Conservation (phyloP, 2,329 filamentous ascomycete species). For the Epicoccum sorghinum region DNA sequence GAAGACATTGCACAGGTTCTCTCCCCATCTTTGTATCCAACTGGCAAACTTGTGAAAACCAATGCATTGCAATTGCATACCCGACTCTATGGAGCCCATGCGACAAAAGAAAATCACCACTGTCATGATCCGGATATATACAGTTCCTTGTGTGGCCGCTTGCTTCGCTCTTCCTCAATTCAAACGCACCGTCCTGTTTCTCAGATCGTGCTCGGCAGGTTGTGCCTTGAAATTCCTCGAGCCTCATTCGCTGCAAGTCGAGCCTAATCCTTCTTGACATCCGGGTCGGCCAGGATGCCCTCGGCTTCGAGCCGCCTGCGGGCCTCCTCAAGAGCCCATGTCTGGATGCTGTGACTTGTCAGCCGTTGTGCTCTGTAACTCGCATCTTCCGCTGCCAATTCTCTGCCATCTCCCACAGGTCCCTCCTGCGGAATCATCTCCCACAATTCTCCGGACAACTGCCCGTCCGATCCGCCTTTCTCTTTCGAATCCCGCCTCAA, state of each 20-base stretch:
- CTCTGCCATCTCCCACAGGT: background rate
- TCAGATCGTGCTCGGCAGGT: background rate
- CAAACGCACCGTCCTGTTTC: background rate
- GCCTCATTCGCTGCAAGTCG: background rate
- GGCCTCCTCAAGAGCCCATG: slow-evolving; percentile 97
- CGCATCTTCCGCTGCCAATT: background rate
- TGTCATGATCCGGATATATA: slow-evolving; percentile 16
- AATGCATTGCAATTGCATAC: slow-evolving; percentile 10
- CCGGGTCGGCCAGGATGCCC: slow-evolving; percentile 85
- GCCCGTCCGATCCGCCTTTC: background rate
- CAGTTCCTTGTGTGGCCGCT: slow-evolving; percentile 2
- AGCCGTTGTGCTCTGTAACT: slow-evolving; percentile 9
- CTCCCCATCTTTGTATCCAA: too few relatives aligned
- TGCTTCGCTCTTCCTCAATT: background rate
- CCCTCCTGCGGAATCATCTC: background rate
- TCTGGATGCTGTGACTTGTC: slow-evolving; percentile 79
- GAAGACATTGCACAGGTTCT: too few relatives aligned
- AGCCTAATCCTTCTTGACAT: slow-evolving; percentile 55
- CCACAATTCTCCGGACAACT: background rate
- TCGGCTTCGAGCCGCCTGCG: slow-evolving; percentile 93
- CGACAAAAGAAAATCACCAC: slow-evolving; percentile 15
- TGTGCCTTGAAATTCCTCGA: background rate
- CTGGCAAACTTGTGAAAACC: background rate
- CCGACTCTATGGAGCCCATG: slow-evolving; percentile 11
- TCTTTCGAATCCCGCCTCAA: background rate